A percentile compares a stretch with the other conserved stretches of the same genome.
phyloP scores from a whole-genome alignment of 768 basidiomycete species.

The Scleroderma citrinum region DNA sequence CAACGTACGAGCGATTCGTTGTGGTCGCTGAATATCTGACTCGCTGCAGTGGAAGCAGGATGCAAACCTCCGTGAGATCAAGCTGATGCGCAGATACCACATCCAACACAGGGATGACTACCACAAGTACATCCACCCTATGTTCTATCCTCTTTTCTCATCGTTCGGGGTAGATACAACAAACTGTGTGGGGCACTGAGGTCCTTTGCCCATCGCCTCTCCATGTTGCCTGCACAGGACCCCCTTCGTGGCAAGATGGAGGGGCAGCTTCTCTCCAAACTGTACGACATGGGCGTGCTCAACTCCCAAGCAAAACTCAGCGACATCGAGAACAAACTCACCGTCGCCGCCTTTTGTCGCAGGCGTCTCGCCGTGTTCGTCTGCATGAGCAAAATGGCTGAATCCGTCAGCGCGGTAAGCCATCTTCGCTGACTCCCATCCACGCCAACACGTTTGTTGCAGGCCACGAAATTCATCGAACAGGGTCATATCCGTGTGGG shows the following conservation, averaged over 20 bases:
- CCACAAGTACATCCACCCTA: constrained; percentile 56
- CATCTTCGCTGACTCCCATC: constrained; percentile 2
- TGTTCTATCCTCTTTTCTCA: not conserved
- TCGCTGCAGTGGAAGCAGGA: constrained; percentile 88
- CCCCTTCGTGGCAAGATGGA: constrained; percentile 84
- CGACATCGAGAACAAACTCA: constrained; percentile 91
- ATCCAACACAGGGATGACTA: constrained; percentile 93
- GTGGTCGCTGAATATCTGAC: constrained; percentile 2
- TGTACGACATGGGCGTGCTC: constrained; percentile 96
- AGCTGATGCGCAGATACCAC: constrained; percentile 93
- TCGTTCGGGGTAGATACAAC: constrained; percentile 63
- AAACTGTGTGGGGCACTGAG: constrained; percentile 87
- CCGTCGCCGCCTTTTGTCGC: constrained; percentile 91
- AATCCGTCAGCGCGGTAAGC: constrained; percentile 87
- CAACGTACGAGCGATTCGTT: constrained; percentile 48
- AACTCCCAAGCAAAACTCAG: constrained; percentile 83
- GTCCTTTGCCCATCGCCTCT: constrained; percentile 78
- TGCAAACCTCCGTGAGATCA: constrained; percentile 83
- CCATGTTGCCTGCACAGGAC: constrained; percentile 84
- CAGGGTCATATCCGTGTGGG: constrained; percentile 98
- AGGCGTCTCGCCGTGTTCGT: constrained; percentile 89
- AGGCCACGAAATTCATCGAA: constrained; percentile 97
- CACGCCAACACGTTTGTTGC: constrained; percentile 8
- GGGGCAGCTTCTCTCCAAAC: constrained; percentile 80
- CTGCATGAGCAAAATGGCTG: constrained; percentile 90